phyloP scores from a whole-genome alignment of 768 basidiomycete genomes.

The Coprinellus aureogranulatus region DNA sequence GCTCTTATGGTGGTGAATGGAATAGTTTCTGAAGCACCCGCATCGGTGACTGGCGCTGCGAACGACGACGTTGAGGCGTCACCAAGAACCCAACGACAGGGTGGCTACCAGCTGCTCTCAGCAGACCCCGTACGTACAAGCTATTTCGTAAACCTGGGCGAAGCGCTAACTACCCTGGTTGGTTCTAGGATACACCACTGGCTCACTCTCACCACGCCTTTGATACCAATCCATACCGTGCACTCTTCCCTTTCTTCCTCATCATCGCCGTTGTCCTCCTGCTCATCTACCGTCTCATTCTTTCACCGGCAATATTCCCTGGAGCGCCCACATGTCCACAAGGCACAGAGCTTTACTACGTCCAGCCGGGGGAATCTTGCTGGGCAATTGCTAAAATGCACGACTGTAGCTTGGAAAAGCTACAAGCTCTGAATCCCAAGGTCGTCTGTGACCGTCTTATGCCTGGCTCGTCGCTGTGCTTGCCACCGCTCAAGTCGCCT shows the following conservation, averaged over 20 bases:
- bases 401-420: slow-evolving; percentile 49
- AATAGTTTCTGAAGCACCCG: slow-evolving; percentile 31
- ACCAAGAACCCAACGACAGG: slow-evolving; percentile 37
- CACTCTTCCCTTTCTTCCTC: slow-evolving; percentile 72
- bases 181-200: slow-evolving; percentile 24
- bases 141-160: no score
- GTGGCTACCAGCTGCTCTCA: slow-evolving; percentile 57
- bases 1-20: no score
- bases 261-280: slow-evolving; percentile 62
- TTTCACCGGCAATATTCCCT: slow-evolving; percentile 38
- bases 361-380: slow-evolving; percentile 62
- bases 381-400: slow-evolving; percentile 57
- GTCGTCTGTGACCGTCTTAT: slow-evolving; percentile 57
- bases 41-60: slow-evolving; percentile 15
- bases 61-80: slow-evolving; percentile 57
- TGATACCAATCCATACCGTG: slow-evolving; percentile 47
- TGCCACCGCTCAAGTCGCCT: slow-evolving; percentile 34
- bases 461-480: slow-evolving; percentile 59
- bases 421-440: slow-evolving; percentile 51
- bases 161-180: no score
- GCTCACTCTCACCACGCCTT: slow-evolving; percentile 26
- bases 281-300: slow-evolving; percentile 59
- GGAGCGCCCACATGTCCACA: slow-evolving; percentile 36
- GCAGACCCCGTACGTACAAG: slow-evolving; percentile 53
- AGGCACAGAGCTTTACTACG: slow-evolving; percentile 43